These are phyloP conservation scores for Juglanconis juglandina DNA, from an alignment of 2,329 filamentous ascomycete species.

Conservation along the genomic window DNA sequence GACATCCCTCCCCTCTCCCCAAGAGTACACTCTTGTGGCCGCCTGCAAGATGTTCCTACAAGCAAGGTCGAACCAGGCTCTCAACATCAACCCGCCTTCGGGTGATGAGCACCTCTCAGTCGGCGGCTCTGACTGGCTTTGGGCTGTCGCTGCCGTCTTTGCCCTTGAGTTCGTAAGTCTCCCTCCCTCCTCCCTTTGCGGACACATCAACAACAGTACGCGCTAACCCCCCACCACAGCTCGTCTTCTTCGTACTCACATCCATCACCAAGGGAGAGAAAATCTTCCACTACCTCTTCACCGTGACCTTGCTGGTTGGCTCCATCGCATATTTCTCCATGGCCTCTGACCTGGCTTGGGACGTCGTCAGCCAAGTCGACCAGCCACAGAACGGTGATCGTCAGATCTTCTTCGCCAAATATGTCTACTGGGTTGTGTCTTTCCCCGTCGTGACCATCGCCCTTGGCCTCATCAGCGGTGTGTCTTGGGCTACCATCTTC, in stretches of 20 bases:
- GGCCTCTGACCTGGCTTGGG: slow-evolving; percentile 49
- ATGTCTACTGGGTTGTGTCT: slow-evolving; percentile 51
- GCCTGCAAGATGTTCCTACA: slow-evolving; percentile 8
- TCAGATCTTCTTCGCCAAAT: slow-evolving; percentile 55
- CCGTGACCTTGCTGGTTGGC: slow-evolving; percentile 46
- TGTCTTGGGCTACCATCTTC: slow-evolving; percentile 54
- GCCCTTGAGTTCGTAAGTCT: slow-evolving; percentile 41
- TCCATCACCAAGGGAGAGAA: slow-evolving; percentile 38
- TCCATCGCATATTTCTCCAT: slow-evolving; percentile 49
- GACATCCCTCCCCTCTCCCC: too few species aligned
- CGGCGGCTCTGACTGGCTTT: slow-evolving; percentile 54
- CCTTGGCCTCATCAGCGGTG: slow-evolving; percentile 47
- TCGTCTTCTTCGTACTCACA: slow-evolving; percentile 36
- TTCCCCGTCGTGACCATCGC: slow-evolving; percentile 45
- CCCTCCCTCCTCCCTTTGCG: not conserved
- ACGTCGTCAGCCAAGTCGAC: slow-evolving; percentile 35
- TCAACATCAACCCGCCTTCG: slow-evolving; percentile 43
- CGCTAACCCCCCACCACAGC: slow-evolving; percentile 26
- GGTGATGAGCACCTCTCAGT: slow-evolving; percentile 37
- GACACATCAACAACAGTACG: not conserved
- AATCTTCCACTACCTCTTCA: slow-evolving; percentile 56
- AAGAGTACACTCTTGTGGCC: too few species aligned
- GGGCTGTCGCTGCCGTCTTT: slow-evolving; percentile 50
- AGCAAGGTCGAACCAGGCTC: slow-evolving; percentile 38
- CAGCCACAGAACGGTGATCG: slow-evolving; percentile 31